Base-by-base conservation (phyloP, 164 flowering plant genomes). In the Warburgia ugandensis region DNA sequence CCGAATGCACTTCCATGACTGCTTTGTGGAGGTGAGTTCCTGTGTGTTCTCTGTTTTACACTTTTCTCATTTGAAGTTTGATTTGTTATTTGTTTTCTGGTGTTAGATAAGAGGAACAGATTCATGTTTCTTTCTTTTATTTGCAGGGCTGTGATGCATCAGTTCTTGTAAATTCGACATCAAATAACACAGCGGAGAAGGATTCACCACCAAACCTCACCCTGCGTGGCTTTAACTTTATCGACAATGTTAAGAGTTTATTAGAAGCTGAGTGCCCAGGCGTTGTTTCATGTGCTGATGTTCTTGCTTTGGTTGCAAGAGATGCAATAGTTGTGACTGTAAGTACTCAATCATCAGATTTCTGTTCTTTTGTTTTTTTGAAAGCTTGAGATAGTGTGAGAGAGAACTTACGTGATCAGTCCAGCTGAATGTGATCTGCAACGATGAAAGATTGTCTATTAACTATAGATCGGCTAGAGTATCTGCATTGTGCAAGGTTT, bases 71-170 rank as follows among this genome's bases (percentile, higher is more conserved):
- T 14, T 43, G 11, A 21, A 3, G 10, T 43, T 7, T 43, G 46
- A 43, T 12, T 47, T 21, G 26, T 3, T 27, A 1, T 11, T 3
- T 27, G 19, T 6, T 4, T 45, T 20, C 11, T 21, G 12, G 8
- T 6, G 16, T 11, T 45, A n/a, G n/a, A n/a, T n/a, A n/a, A n/a
- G n/a, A n/a, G n/a, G n/a, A n/a, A n/a, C n/a, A n/a, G n/a, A n/a
- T n/a, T n/a, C 48, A n/a, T n/a, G 21, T 4, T 20, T 42, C 19
- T 19, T 22, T 36, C 37, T 28, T 12, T 27, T 41, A 16, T 27
- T 51, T 29, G 3, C 75, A 88, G 96, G 96, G 96, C 1, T 90
- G 97, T 68, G 97, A 90, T 76, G 97, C 56, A 48, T 89, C 97
- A 0, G 71, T 90, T 38, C 74, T 86, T 1, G 16, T 90, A 32